Percentiles rank a stretch among this genome's conserved stretches.
Evolutionary conservation across 441 rosid genomes (phyloP).

Genomic region (Capsella rubella): DNA sequence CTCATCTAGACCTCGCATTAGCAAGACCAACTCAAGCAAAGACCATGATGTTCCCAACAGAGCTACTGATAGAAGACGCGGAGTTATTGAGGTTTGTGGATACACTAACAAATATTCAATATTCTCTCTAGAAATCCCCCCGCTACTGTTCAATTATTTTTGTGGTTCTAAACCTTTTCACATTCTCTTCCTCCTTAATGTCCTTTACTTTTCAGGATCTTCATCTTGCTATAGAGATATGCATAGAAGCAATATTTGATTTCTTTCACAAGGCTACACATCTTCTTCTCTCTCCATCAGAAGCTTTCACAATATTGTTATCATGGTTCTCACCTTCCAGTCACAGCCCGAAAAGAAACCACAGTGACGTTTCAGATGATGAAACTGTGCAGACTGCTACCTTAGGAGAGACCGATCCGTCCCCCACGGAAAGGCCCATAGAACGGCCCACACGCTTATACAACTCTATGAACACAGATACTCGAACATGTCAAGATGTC

Average conservation of each 20-base stretch:
- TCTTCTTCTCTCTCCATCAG: constrained; percentile 78
- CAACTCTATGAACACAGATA: constrained; percentile 86
- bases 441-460: constrained; percentile 60
- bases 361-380: constrained; percentile 43
- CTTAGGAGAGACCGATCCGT: constrained; percentile 71
- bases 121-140: constrained; percentile 2
- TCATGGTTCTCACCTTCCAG: constrained; percentile 62
- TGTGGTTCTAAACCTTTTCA: constrained; percentile 11
- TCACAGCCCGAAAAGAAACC: constrained; percentile 32
- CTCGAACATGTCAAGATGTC: constrained; percentile 93
- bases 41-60: constrained; percentile 78
- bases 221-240: constrained; percentile 89
- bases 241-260: constrained; percentile 84
- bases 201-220: constrained; percentile 69
- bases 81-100: constrained; percentile 87
- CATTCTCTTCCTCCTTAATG: constrained; percentile 17
- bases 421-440: constrained; percentile 58
- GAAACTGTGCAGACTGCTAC: constrained; percentile 57
- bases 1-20: constrained; percentile 50
- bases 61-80: constrained; percentile 90
- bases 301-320: constrained; percentile 49
- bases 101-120: constrained; percentile 2
- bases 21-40: constrained; percentile 55
- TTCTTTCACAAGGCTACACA: constrained; percentile 77
- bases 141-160: constrained; percentile 10